These are phyloP conservation scores for Metarhizium guizhouense DNA, from an alignment of 2,329 filamentous ascomycete genomes.

Conservation along the genomic window DNA sequence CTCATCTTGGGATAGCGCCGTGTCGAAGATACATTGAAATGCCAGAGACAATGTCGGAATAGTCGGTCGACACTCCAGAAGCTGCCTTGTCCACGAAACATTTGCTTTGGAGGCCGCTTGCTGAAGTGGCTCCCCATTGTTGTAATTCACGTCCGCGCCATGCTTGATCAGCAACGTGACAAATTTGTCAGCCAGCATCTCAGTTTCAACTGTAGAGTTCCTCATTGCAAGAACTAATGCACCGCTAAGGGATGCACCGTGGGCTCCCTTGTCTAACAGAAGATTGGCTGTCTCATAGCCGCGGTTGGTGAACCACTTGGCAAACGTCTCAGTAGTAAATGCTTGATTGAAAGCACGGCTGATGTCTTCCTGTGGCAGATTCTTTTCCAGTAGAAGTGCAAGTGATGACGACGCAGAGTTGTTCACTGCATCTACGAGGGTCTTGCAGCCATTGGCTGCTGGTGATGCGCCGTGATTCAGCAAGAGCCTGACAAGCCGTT, in stretches of 20 bases:
- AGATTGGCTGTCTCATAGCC: conserved; percentile 38
- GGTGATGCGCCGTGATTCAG: conserved; percentile 44
- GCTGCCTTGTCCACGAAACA: conserved; percentile 35
- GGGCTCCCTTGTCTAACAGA: conserved; percentile 40
- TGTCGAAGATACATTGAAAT: conserved; percentile 48
- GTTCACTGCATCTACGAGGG: conserved; percentile 39
- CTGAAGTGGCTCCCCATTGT: conserved; percentile 44
- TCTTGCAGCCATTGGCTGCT: conserved; percentile 40
- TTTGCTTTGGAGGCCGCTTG: conserved; percentile 44
- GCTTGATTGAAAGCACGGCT: conserved; percentile 34
- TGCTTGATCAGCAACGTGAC: conserved; percentile 29
- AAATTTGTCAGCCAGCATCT: conserved; percentile 34
- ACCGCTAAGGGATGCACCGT: conserved; percentile 34
- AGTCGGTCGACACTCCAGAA: conserved; percentile 42
- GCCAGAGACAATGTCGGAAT: conserved; percentile 41
- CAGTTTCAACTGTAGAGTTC: conserved; percentile 27
- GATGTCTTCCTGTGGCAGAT: conserved; percentile 33
- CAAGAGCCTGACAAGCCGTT: conserved; percentile 36
- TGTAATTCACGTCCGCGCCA: conserved; percentile 39
- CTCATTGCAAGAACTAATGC: conserved; percentile 39
- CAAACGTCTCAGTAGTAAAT: conserved; percentile 31
- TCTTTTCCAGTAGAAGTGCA: conserved; percentile 30
- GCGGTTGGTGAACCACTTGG: conserved; percentile 35
- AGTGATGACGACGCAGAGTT: conserved; percentile 29
- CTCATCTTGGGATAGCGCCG: conserved; percentile 38